Conservation (phyloP, 2,329 filamentous ascomycete species). For the Neonectria ditissima region DNA sequence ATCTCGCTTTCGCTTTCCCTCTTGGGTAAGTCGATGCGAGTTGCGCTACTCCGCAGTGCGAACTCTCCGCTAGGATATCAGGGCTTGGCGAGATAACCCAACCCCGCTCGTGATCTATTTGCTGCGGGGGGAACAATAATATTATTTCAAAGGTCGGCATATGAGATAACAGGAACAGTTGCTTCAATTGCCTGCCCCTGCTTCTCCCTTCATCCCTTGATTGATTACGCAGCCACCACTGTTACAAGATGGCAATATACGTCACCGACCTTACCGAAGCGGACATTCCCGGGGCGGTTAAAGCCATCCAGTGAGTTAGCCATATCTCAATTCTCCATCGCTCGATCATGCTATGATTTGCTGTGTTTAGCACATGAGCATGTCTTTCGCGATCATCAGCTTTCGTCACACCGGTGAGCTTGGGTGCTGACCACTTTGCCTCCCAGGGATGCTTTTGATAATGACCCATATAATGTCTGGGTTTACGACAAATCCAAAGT, state of each 20-base stretch:
- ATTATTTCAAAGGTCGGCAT: not conserved
- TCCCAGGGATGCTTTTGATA: conserved; percentile 66
- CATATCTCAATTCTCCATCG: not conserved
- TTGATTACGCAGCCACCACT: not conserved
- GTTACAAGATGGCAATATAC: conserved; percentile 60
- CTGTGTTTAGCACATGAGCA: not conserved
- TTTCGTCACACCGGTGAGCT: not conserved
- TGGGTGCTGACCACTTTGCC: not conserved
- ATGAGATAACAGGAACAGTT: not conserved
- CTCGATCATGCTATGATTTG: not conserved
- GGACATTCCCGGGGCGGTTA: conserved; percentile 73
- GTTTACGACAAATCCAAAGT: conserved; percentile 70
- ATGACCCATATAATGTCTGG: conserved; percentile 76
- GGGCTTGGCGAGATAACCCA: not conserved
- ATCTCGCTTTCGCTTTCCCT: conserved; percentile 14
- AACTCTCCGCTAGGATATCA: not conserved
- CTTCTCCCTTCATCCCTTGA: not conserved
- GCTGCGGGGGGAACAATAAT: not conserved
- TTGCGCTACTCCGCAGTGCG: not conserved
- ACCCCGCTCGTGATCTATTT: not conserved
- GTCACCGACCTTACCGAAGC: conserved; percentile 66
- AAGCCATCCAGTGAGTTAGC: conserved; percentile 66
- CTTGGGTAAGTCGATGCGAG: conserved; percentile 20
- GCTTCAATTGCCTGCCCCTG: not conserved
- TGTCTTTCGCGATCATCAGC: not conserved